phyloP scores from a whole-genome alignment of 169 alveolate genomes.

The Fabrea salina region DNA sequence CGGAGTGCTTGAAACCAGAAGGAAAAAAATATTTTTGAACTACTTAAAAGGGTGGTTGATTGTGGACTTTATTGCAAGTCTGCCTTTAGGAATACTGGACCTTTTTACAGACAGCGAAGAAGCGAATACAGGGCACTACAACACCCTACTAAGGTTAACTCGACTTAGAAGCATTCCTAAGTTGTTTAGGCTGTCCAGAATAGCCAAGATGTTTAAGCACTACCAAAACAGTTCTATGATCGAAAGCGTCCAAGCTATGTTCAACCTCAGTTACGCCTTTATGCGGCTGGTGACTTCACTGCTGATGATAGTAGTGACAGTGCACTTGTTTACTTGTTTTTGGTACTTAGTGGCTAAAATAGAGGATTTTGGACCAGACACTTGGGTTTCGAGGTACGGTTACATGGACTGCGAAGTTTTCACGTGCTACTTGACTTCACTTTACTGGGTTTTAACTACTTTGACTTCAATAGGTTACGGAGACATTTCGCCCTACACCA shows the following conservation, averaged over 20 bases:
- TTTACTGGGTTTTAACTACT: conserved; percentile 60
- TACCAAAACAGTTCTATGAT: not conserved
- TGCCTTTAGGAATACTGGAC: conserved; percentile 3
- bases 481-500: conserved; percentile 52
- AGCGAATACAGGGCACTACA: not conserved
- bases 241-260: not conserved
- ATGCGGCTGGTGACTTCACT: conserved; percentile 27
- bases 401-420: not conserved
- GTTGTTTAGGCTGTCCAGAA: conserved; percentile 9
- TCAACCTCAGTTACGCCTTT: not conserved
- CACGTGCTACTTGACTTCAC: conserved; percentile 13
- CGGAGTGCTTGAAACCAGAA: not conserved
- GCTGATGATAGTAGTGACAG: conserved; percentile 38
- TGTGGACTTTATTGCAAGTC: conserved; percentile 1
- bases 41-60: conserved; percentile 21
- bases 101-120: too few species aligned
- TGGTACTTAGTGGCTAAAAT: conserved; percentile 64
- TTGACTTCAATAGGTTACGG: conserved; percentile 67
- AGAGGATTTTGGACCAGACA: conserved; percentile 43
- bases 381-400: conserved; percentile 53
- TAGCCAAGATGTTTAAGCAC: not conserved
- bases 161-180: not conserved
- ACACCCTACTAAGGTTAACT: not conserved
- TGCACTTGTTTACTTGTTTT: conserved; percentile 69
- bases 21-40: not conserved